phyloP scores from a whole-genome alignment of 805 yeast genomes.

The Lipomyces yamanashiensis region DNA sequence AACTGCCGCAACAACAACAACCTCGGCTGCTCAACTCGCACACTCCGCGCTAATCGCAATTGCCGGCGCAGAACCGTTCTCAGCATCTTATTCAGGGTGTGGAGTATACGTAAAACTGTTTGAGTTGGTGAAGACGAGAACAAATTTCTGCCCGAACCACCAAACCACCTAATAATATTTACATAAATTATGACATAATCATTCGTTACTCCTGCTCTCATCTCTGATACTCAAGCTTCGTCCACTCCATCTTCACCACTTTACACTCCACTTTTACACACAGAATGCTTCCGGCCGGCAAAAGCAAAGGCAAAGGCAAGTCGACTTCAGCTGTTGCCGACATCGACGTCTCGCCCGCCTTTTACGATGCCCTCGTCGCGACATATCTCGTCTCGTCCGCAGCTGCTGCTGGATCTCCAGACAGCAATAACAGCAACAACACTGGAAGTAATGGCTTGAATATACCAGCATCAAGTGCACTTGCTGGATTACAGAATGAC shows the following conservation, averaged over 20 bases:
- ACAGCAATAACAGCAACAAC: background rate
- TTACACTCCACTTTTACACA: background rate
- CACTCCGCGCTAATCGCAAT: background rate
- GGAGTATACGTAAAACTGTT: background rate
- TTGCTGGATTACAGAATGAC: conserved; percentile 21
- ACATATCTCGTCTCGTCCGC: background rate
- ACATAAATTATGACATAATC: background rate
- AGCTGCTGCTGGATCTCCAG: conserved; percentile 17
- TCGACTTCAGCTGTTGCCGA: background rate
- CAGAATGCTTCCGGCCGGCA: conserved; percentile 24
- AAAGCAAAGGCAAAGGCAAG: conserved; percentile 35
- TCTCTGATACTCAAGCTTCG: background rate
- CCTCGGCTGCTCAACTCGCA: background rate
- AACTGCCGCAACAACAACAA: background rate
- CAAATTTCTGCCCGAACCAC: background rate
- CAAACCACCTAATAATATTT: background rate
- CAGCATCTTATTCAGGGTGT: background rate
- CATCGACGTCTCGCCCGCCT: conserved; percentile 12
- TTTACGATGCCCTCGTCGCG: conserved; percentile 21
- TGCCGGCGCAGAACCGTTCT: background rate
- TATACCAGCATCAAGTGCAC: conserved; percentile 20
- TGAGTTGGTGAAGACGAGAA: background rate
- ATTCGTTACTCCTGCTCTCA: background rate
- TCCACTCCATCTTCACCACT: background rate
- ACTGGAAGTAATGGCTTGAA: background rate